Base-by-base conservation (phyloP, 1,284 basidiomycete species). In the Trichosporon ovoides region DNA sequence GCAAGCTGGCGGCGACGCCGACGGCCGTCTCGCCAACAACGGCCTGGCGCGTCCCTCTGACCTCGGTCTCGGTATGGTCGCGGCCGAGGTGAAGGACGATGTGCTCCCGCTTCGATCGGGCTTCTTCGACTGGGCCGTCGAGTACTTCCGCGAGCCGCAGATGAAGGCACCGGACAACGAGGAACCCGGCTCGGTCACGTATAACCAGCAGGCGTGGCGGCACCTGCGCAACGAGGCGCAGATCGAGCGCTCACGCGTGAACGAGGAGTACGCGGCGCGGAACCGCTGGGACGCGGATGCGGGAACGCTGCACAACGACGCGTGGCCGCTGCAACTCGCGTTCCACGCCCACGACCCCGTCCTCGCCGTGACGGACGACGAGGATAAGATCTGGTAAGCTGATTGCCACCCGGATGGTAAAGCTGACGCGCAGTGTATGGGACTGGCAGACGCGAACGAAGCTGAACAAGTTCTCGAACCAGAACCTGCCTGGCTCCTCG, bases 121-220 rank as follows among this genome's bases (percentile, higher is more conserved):
- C 2, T 94, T 92, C 76, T 98, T 90, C 72, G 93, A 96, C 70
- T 98, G 92, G 91, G 93, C 91, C 61, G 86, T 87, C 69, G 94
- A 98, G 73, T 98, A 98, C 75, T 98, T 97, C 80, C 93, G 90
- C 63, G 94, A 98, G 76, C 93, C 95, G 4, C 95, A 96, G 77
- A 96, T 97, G 93, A 87, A 91, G 89, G 88, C 93, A 83, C 85
- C 90, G 18, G 95, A 98, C 74, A 86, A 86, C 4, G 93, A 98
- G 70, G 96, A 98, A 75, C 92, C 94, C 16, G 95, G 95, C 3
- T 94, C 90, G 62, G 80, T 89, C 49, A 86, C 89, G 68, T 98
- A 95, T 73, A 98, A 97, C 70, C 89, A 95, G 68, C 92, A 97
- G 71, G 85, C 94, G 3, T 98, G 95, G 95, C 83, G 94, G 65